These are phyloP conservation scores for Malassezia japonica DNA, from an alignment of 1,284 basidiomycete species.

Conservation along the genomic window DNA sequence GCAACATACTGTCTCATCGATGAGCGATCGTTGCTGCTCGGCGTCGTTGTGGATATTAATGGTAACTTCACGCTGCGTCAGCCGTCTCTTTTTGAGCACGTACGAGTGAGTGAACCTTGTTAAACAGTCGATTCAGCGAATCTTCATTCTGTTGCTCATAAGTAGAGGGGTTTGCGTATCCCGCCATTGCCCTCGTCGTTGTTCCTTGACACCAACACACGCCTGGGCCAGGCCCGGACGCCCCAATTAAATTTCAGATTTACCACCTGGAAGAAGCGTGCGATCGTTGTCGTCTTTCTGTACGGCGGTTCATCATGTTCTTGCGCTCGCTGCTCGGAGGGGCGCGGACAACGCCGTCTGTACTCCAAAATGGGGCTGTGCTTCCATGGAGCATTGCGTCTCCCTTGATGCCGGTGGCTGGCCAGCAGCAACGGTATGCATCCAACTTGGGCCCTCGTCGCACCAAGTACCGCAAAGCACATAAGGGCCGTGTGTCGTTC, in stretches of 20 bases:
- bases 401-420: neutral
- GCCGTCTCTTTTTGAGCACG: neutral
- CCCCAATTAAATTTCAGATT: neutral
- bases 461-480: constrained; percentile 71
- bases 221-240: neutral
- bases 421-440: constrained; percentile 49
- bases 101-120: constrained; percentile 30
- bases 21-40: constrained; percentile 24
- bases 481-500: constrained; percentile 66
- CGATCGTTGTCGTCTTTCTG: neutral
- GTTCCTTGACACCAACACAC: neutral
- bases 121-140: constrained; percentile 34
- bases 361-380: no score
- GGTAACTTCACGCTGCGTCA: constrained; percentile 29
- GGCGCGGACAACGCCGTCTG: neutral
- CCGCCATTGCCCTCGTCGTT: neutral
- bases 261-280: neutral
- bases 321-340: neutral
- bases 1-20: constrained; percentile 15
- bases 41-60: constrained; percentile 41
- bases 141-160: constrained; percentile 45
- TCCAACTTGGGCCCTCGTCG: constrained; percentile 68
- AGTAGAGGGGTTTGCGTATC: constrained; percentile 2
- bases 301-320: neutral
- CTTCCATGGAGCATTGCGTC: neutral